Percentiles rank a stretch among this genome's conserved stretches.
Evolutionary conservation across 2,329 filamentous ascomycete species (phyloP).

Genomic region (Herpotrichia juniperi): DNA sequence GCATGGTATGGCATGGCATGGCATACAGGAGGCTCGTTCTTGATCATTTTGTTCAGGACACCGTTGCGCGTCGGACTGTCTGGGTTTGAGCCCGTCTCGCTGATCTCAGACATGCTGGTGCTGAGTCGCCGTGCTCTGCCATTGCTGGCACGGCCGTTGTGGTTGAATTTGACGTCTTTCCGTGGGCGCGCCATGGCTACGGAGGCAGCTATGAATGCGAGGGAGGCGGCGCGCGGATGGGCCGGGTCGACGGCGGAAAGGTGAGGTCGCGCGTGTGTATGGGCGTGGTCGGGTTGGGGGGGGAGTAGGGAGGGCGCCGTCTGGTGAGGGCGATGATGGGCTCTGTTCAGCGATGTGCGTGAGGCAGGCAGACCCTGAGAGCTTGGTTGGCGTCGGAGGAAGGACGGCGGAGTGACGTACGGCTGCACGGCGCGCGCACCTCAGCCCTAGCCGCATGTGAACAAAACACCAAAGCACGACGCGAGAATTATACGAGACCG

Average conservation of each 20-base stretch:
- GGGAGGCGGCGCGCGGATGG: constrained; percentile 2
- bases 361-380: not conserved
- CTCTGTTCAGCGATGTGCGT: not conserved
- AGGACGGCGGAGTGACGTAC: not conserved
- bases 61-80: constrained; percentile 58
- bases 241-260: not conserved
- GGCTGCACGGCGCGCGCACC: not conserved
- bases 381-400: not conserved
- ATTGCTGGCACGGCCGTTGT: constrained; percentile 56
- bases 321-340: not conserved
- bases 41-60: constrained; percentile 26
- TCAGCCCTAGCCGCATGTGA: constrained; percentile 3
- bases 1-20: not conserved
- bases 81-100: constrained; percentile 62
- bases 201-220: not conserved
- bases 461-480: not conserved
- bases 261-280: not conserved
- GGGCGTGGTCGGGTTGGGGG: not conserved
- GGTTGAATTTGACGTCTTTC: constrained; percentile 67
- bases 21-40: constrained; percentile 20
- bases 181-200: constrained; percentile 50
- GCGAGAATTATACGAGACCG: not conserved
- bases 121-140: constrained; percentile 64
- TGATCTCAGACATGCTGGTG: constrained; percentile 74
- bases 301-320: not conserved